phyloP scores from a whole-genome alignment of 495 filamentous ascomycete species.

The Cercophora sp. region DNA sequence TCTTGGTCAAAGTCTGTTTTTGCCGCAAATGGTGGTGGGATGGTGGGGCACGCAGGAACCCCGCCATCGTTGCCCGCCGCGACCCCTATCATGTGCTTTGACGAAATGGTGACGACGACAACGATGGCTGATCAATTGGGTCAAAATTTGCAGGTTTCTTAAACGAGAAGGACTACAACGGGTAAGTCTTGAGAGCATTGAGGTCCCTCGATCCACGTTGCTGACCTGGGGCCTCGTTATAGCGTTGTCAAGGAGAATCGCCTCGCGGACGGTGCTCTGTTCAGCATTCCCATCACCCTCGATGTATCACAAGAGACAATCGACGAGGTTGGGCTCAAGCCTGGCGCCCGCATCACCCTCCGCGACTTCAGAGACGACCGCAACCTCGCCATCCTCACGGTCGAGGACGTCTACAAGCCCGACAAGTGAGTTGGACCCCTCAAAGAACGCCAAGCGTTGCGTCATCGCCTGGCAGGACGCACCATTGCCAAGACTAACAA shows the following conservation, averaged over 20 bases:
- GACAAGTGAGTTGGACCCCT: constrained; percentile 69
- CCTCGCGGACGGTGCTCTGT: constrained; percentile 84
- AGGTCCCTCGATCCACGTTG: neutral
- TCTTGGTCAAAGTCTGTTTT: neutral
- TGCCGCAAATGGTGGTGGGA: constrained; percentile 7
- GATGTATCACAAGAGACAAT: constrained; percentile 74
- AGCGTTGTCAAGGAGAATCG: constrained; percentile 87
- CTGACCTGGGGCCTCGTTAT: neutral
- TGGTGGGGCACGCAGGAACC: constrained; percentile 30
- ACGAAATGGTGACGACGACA: no score
- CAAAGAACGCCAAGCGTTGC: constrained; percentile 25
- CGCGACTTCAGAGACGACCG: constrained; percentile 95
- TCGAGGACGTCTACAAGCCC: constrained; percentile 94
- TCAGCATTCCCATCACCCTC: constrained; percentile 94
- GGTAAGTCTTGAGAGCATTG: constrained; percentile 50
- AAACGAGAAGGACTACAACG: constrained; percentile 92
- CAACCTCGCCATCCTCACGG: constrained; percentile 89
- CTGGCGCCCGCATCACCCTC: constrained; percentile 77
- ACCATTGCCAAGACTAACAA: constrained; percentile 12
- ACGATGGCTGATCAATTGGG: constrained; percentile 18
- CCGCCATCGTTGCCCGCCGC: constrained; percentile 18
- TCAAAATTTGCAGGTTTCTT: constrained; percentile 69
- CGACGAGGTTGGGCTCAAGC: constrained; percentile 64
- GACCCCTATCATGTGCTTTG: no score
- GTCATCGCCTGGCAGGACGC: constrained; percentile 23